Evolutionary conservation across 768 basidiomycete genomes (phyloP).

Genomic region (Suillus variegatus): DNA sequence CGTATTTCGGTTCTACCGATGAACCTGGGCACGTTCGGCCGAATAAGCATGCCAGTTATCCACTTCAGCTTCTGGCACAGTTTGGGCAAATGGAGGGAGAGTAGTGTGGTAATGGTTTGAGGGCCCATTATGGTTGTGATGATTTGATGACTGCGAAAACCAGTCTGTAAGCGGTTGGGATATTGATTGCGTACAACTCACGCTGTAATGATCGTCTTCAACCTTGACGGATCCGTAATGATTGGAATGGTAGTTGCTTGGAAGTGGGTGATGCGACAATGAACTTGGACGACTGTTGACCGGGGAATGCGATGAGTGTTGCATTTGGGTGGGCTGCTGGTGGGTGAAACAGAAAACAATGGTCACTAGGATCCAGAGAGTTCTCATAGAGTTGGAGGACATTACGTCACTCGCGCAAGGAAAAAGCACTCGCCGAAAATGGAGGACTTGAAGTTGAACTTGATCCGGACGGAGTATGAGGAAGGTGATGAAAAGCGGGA

Average conservation of each 20-base stretch:
- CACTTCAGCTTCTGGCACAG: conserved; percentile 43
- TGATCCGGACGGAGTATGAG: conserved; percentile 70
- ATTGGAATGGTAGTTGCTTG: conserved; percentile 44
- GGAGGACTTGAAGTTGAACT: conserved; percentile 76
- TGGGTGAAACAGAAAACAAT: conserved; percentile 39
- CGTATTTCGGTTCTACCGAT: conserved; percentile 43
- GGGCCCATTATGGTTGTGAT: conserved; percentile 34
- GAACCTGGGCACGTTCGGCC: conserved; percentile 59
- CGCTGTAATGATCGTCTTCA: conserved; percentile 64
- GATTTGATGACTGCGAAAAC: conserved; percentile 31
- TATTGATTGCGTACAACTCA: conserved; percentile 31
- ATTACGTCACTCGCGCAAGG: conserved; percentile 33
- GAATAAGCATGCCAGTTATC: conserved; percentile 68
- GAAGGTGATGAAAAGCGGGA: conserved; percentile 60
- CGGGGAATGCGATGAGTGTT: conserved; percentile 53
- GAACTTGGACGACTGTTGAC: conserved; percentile 48
- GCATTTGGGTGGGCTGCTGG: conserved; percentile 70
- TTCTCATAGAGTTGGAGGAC: conserved; percentile 34
- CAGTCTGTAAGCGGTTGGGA: not conserved
- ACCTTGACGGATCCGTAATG: conserved; percentile 63
- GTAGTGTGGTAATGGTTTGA: conserved; percentile 44
- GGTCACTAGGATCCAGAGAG: conserved; percentile 61
- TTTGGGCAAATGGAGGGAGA: conserved; percentile 50
- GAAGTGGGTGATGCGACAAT: conserved; percentile 39
- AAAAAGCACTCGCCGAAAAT: conserved; percentile 83